phyloP scores from a whole-genome alignment of 306 rosid species.

The Cicer arietinum region DNA sequence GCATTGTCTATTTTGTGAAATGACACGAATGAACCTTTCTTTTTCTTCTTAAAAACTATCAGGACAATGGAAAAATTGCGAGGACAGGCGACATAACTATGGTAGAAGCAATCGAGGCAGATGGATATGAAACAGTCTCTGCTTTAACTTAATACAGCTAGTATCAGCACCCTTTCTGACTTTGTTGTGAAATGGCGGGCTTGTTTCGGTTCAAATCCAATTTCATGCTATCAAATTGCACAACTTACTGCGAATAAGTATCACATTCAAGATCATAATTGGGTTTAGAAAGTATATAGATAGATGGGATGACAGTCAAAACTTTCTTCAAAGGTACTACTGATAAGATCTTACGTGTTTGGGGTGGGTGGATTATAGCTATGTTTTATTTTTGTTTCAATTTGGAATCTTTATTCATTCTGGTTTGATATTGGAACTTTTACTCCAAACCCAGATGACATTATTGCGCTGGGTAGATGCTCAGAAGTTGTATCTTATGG shows the following conservation, averaged over 20 bases:
- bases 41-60: conserved; percentile 18
- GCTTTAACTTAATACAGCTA: conserved; percentile 48
- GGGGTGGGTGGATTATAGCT: background rate
- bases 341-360: conserved; percentile 9
- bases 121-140: conserved; percentile 74
- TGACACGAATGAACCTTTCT: conserved; percentile 26
- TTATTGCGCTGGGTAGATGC: conserved; percentile 11
- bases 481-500: conserved; percentile 7
- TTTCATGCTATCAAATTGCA: conserved; percentile 34
- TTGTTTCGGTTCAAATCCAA: conserved; percentile 38
- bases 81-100: conserved; percentile 79
- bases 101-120: conserved; percentile 77
- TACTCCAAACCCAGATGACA: conserved; percentile 33
- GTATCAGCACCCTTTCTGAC: conserved; percentile 45
- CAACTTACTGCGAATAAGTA: background rate
- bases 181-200: conserved; percentile 12
- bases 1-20: conserved; percentile 18
- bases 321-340: conserved; percentile 12
- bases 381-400: conserved; percentile 6
- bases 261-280: conserved; percentile 25
- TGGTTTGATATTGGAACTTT: conserved; percentile 30
- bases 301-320: background rate
- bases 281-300: conserved; percentile 20
- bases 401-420: conserved; percentile 30
- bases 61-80: conserved; percentile 84